Percentiles rank a stretch among this genome's conserved stretches.
phyloP scores from a whole-genome alignment of 2,329 filamentous ascomycete genomes.

The Aspergillus sclerotialis region DNA sequence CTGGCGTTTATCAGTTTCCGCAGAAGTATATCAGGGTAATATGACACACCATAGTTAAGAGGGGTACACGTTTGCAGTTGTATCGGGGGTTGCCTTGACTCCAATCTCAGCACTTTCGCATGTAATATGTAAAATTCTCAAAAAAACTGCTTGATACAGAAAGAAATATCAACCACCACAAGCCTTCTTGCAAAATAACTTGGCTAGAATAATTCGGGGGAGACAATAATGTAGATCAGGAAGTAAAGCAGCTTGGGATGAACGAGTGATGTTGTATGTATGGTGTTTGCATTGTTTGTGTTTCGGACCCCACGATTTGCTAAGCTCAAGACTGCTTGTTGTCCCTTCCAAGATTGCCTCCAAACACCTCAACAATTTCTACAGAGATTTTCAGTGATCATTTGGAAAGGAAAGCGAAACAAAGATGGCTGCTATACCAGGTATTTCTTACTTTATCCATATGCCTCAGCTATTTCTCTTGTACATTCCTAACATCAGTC shows the following conservation, averaged over 20 bases:
- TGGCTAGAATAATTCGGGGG: not conserved
- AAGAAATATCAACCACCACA: not conserved
- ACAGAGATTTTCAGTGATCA: conserved; percentile 1
- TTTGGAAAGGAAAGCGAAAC: conserved; percentile 5
- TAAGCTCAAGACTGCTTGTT: conserved; percentile 8
- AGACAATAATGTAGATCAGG: conserved; percentile 2
- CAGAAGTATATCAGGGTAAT: conserved; percentile 1
- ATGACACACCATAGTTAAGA: conserved; percentile 21
- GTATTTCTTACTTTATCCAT: conserved; percentile 42
- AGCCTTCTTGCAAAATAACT: not conserved
- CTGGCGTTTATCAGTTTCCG: conserved; percentile 36
- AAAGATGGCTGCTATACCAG: conserved; percentile 51
- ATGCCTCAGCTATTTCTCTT: not conserved
- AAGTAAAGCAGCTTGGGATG: conserved; percentile 2
- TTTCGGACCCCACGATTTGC: conserved; percentile 13
- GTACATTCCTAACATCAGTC: conserved; percentile 15
- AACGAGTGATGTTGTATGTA: conserved; percentile 7
- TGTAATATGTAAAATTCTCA: too few species aligned
- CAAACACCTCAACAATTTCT: conserved; percentile 3
- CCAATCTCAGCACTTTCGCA: not conserved
- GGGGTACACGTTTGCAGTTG: conserved; percentile 11
- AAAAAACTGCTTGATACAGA: not conserved
- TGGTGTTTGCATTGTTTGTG: conserved; percentile 29
- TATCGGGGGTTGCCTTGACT: conserved; percentile 1
- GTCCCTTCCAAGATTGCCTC: conserved; percentile 8